Base-by-base conservation (phyloP, 164 flowering plant species). In the Brasenia schreberi region DNA sequence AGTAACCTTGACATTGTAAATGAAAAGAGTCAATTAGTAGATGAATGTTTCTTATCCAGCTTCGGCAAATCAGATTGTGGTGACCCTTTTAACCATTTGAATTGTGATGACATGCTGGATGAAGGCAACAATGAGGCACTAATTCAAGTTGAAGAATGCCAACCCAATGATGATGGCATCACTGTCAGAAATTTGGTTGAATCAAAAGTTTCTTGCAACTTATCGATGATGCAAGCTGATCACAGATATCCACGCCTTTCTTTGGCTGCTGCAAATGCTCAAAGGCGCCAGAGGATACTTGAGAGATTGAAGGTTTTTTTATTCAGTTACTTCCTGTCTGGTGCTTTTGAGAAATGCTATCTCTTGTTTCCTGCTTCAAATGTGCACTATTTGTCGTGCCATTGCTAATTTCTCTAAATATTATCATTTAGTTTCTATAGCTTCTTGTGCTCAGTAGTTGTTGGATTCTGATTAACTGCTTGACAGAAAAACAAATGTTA, bases 241-340 rank as follows among this genome's bases (percentile, higher is more conserved):
- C 83, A 66, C 64, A 77, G 68, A 62, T 76, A 79, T 76, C 82
- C 88, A 23, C 70, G 84, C 68, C 74, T 80, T 66, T 65, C 79
- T 64, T 66, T 73, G 66, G 77, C 81, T 58, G 73, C 76, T 23
- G 62, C 63, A 69, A 76, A 69, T 66, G 68, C 77, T 64, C 76
- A 65, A 66, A 79, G 92, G 83, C 85, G 82, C 79, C 86, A 77
- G 66, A 75, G 84, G 71, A 81, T 90, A 69, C 81, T 86, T 61
- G 78, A 82, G 65, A 70, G 74, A 62, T 73, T 90, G 68, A 79
- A 90, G 96, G 96, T 87, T 19, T 62, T 19, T 23, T 23, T 23
- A 23, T 23, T 23, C 27, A 23, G 27, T 23, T 23, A 23, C 27
- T 23, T 23, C 1, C 27, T 23, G 27, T 23, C 27, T 23, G 27